Evolutionary conservation across 805 yeast species (phyloP), one percentile per base, ranked within the genome.

Genomic region (Suhomyces emberorum): DNA sequence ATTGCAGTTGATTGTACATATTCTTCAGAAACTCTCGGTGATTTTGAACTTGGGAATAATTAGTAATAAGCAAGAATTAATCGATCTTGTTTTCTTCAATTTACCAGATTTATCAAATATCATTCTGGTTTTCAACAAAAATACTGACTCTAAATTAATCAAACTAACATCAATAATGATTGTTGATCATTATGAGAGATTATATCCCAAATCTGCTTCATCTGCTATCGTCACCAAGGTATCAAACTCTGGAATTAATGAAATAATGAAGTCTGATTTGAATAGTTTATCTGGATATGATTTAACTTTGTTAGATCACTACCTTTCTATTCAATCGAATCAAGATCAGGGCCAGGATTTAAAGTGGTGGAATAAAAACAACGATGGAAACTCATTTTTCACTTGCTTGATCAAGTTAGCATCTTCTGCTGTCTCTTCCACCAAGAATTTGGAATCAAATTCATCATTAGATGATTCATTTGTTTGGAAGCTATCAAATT

Each of bases 361-460:
- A 21, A 85, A 81, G 57, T 89, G 96, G 96, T 88, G 93, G 88
- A 82, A 76, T 52, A 63, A 73, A 18, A 41, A 69, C 2, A 66
- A 43, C 21, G 31, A 45, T 1, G 29, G 18, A 6, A 69, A 71
- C 37, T 80, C 95, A 0, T 63, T 85, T 30, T 88, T 87, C 57
- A 79, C 89, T 0, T 74, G 77, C 5, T 61, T 88, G 37, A 49
- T 84, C 19, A 75, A 76, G 51, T 59, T 86, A 25, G 43, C 55
- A 2, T 20, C 48, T 4, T 39, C 47, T 14, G 34, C 47, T 3
- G 37, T 21, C 7, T 5, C 26, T 9, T 26, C 39, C 7, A 18
- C 39, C 4, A 14, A 15, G n/a, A 17, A 30, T 20, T 22, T 34
- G 2, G 23, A 30, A 32, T 49, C 52, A n/a, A 44, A 59, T 1